phyloP scores from a whole-genome alignment of 2,329 filamentous ascomycete genomes.

The Mycocentrospora acerina region DNA sequence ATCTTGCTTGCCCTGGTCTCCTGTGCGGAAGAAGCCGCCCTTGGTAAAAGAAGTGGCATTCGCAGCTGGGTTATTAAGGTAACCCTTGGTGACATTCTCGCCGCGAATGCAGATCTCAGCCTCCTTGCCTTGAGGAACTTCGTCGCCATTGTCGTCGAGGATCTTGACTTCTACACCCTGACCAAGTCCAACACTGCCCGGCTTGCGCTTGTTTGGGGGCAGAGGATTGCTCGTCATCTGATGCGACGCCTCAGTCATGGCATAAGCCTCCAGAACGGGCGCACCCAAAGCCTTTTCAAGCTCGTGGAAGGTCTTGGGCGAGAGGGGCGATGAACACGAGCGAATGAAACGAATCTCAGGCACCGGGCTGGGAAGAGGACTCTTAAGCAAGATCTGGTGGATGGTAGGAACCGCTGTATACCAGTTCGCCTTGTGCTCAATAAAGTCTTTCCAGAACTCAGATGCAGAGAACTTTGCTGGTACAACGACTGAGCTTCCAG shows the following conservation, averaged over 20 bases:
- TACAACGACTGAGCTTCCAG: slow-evolving; percentile 77
- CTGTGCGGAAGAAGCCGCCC: slow-evolving; percentile 82
- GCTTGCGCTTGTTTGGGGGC: slow-evolving; percentile 70
- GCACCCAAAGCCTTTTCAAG: slow-evolving; percentile 75
- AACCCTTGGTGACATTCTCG: slow-evolving; percentile 81
- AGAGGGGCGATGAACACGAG: slow-evolving; percentile 81
- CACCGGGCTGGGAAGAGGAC: slow-evolving; percentile 65
- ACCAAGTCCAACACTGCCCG: slow-evolving; percentile 78
- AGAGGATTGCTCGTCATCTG: slow-evolving; percentile 73
- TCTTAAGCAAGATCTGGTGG: slow-evolving; percentile 82
- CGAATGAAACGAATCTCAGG: slow-evolving; percentile 82
- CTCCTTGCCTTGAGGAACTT: slow-evolving; percentile 68
- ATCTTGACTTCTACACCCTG: slow-evolving; percentile 83
- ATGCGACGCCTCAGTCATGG: slow-evolving; percentile 88
- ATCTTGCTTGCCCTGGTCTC: slow-evolving; percentile 81
- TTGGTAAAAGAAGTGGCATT: slow-evolving; percentile 73
- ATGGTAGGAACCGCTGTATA: slow-evolving; percentile 93
- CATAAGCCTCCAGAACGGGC: slow-evolving; percentile 85
- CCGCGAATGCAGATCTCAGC: slow-evolving; percentile 83
- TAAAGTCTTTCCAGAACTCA: slow-evolving; percentile 81
- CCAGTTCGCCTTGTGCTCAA: slow-evolving; percentile 76
- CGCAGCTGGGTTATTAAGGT: slow-evolving; percentile 78
- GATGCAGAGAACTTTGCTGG: slow-evolving; percentile 77
- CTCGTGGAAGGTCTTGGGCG: slow-evolving; percentile 77
- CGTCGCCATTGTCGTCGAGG: slow-evolving; percentile 67